Evolutionary conservation across 1,284 basidiomycete genomes (phyloP), one percentile per base, ranked within the genome.

Genomic region (Thelephora terrestris): DNA sequence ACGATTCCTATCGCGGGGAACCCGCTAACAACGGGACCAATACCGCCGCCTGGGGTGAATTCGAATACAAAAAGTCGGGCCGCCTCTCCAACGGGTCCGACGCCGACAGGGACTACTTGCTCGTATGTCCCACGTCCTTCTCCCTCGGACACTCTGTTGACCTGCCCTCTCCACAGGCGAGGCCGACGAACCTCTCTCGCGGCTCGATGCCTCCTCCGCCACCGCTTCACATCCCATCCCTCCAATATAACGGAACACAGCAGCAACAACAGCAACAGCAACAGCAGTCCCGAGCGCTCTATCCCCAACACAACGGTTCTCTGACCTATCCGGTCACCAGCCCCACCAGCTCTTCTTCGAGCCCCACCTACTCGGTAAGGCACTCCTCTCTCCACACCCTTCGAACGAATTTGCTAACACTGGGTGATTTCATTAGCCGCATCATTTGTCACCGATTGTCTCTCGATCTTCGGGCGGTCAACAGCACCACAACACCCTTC

Each of bases 311-410:
- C 10, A 42, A 42, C n/a, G 39, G 39, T 23, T 21, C 39, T 7
- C 39, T 42, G 10, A 25, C 39, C 20, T 42, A 42, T 20, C 39
- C 20, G 17, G 39, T 42, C 50, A 47, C 40, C 53, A 53, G 36
- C 54, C 55, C 20, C 46, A 46, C 37, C 45, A 48, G 84, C 59
- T 72, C 79, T 25, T 79, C 79, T 14, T 84, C 81, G 37, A 85
- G 79, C 56, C 81, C 84, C 2, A 61, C 55, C 48, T 86, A 85
- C 71, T 86, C 85, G 80, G 84, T 76, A 77, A 84, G 29, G 7
- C 29, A 32, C 29, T 10, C 3, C 14, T 12, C 7, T 6, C 7
- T 32, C 3, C 5, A 21, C n/a, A 6, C 12, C 21, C 39, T 21
- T 20, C 39, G 16, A 5, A 20, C 20, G 21, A 42, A 23, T 42